Evolutionary conservation across 495 filamentous ascomycete species (phyloP).

Genomic region (Penicillium paradoxum): DNA sequence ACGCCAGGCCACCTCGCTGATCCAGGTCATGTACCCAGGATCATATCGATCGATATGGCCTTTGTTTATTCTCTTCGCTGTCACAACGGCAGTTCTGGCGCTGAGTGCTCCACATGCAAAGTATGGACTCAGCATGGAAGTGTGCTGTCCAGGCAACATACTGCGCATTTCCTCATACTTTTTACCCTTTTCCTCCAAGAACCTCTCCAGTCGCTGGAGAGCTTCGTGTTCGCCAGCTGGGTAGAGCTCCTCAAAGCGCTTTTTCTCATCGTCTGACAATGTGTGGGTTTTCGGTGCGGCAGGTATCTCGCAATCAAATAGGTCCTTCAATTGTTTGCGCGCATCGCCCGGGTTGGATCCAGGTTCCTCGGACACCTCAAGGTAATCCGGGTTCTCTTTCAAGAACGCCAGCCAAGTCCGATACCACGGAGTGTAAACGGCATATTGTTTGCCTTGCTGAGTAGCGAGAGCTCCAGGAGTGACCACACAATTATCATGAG

Average conservation of each 20-base stretch:
- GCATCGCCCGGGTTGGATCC: slow-evolving; percentile 53
- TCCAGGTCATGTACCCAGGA: slow-evolving; percentile 68
- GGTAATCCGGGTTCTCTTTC: slow-evolving; percentile 58
- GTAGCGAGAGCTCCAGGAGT: slow-evolving; percentile 61
- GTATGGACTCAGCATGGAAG: slow-evolving; percentile 74
- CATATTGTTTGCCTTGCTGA: slow-evolving; percentile 69
- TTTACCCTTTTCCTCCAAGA: slow-evolving; percentile 59
- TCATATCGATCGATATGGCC: slow-evolving; percentile 66
- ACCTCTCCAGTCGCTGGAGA: slow-evolving; percentile 58
- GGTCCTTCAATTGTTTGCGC: slow-evolving; percentile 44
- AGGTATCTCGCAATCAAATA: slow-evolving; percentile 66
- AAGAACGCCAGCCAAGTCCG: slow-evolving; percentile 68
- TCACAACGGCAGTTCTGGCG: slow-evolving; percentile 65
- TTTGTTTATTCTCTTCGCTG: slow-evolving; percentile 63
- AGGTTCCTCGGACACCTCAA: slow-evolving; percentile 57
- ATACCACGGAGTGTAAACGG: slow-evolving; percentile 82
- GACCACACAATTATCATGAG: slow-evolving; percentile 80
- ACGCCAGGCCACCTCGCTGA: slow-evolving; percentile 84
- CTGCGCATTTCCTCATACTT: slow-evolving; percentile 59
- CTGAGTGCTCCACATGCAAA: slow-evolving; percentile 73
- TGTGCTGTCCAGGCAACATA: slow-evolving; percentile 56
- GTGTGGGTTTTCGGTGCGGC: slow-evolving; percentile 58
- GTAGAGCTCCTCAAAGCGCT: slow-evolving; percentile 56
- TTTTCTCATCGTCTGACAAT: slow-evolving; percentile 54
- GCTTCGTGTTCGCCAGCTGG: slow-evolving; percentile 81